phyloP scores from a whole-genome alignment of 352 stramenopile species.

The Phytophthora constricta region DNA sequence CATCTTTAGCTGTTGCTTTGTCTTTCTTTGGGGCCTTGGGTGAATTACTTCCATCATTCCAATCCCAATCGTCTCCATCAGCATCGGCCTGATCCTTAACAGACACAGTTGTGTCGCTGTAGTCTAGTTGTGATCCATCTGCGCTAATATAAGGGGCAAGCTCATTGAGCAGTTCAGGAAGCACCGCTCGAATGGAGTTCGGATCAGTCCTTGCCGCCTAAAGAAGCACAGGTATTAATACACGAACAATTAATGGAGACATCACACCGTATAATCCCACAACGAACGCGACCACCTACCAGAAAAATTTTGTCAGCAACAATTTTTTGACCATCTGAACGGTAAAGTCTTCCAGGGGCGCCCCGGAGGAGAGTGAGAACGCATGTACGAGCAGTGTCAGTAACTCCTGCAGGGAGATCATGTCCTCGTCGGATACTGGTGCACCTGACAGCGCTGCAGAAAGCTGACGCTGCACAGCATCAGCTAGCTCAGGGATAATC shows the following conservation, averaged over 20 bases:
- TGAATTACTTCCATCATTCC: constrained; percentile 48
- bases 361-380: constrained; percentile 60
- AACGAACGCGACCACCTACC: constrained; percentile 39
- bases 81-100: constrained; percentile 27
- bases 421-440: constrained; percentile 28
- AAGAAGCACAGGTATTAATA: not conserved
- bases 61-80: constrained; percentile 73
- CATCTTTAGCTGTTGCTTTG: constrained; percentile 17
- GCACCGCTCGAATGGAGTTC: constrained; percentile 27
- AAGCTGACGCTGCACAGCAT: constrained; percentile 64
- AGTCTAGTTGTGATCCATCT: constrained; percentile 6
- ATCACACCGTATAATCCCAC: not conserved
- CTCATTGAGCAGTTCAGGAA: constrained; percentile 43
- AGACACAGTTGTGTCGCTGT: not conserved
- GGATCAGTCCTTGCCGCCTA: constrained; percentile 38
- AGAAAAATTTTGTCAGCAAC: constrained; percentile 54
- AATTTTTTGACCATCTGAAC: constrained; percentile 70
- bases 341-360: constrained; percentile 67
- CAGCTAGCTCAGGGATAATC: constrained; percentile 75
- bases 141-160: constrained; percentile 36
- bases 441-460: constrained; percentile 24
- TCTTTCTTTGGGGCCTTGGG: constrained; percentile 13
- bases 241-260: not conserved
- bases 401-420: constrained; percentile 48
- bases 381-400: constrained; percentile 68